Evolutionary conservation across 805 yeast species (phyloP).

Genomic region (Yarrowia porcina): DNA sequence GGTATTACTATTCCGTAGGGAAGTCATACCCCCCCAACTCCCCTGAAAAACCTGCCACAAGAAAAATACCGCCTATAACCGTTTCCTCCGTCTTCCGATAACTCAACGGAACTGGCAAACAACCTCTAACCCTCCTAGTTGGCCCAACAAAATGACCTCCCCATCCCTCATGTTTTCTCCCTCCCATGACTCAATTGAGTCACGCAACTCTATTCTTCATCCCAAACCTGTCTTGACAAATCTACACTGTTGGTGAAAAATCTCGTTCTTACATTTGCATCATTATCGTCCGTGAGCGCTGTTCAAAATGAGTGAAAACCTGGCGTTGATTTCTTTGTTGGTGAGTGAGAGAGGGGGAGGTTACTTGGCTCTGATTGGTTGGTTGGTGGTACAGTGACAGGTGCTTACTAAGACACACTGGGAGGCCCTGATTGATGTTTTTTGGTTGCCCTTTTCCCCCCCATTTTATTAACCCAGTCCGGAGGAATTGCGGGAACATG

Average conservation of each 20-base stretch:
- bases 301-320: constrained; percentile 26
- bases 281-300: background rate
- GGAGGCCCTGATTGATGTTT: too few relatives aligned
- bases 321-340: constrained; percentile 27
- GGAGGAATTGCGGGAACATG: constrained; percentile 98
- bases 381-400: too few relatives aligned
- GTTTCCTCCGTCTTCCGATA: too few relatives aligned
- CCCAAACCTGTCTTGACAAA: background rate
- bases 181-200: constrained; percentile 21
- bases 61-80: too few relatives aligned
- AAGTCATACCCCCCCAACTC: too few relatives aligned
- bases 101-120: too few relatives aligned
- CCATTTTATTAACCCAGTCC: constrained; percentile 31
- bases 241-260: background rate
- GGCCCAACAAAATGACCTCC: too few relatives aligned
- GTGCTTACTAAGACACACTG: too few relatives aligned
- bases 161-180: background rate
- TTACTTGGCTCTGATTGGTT: background rate
- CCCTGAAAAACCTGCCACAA: too few relatives aligned
- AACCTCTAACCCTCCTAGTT: too few relatives aligned
- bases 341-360: constrained; percentile 7
- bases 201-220: background rate
- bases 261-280: background rate
- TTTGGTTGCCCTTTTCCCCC: too few relatives aligned
- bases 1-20: too few relatives aligned